Conservation (phyloP, 2,329 filamentous ascomycete genomes). For the Stemphylium vesicarium region DNA sequence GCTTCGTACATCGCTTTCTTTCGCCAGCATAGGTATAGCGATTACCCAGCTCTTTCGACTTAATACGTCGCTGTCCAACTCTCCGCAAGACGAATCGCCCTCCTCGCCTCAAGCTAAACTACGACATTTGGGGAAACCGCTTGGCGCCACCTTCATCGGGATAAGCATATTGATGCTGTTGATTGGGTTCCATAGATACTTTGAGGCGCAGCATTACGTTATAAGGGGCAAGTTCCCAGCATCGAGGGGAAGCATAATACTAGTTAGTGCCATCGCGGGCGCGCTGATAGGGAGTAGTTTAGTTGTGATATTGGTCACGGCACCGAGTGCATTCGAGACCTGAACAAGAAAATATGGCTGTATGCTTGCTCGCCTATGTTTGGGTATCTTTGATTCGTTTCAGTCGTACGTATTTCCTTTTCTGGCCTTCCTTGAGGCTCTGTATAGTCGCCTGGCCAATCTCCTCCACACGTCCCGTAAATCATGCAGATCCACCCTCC, state of each 20-base stretch:
- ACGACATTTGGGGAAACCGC: constrained; percentile 43
- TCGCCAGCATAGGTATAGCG: constrained; percentile 82
- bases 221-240: constrained; percentile 81
- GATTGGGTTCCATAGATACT: constrained; percentile 79
- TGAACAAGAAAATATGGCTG: constrained; percentile 13
- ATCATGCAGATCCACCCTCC: background rate
- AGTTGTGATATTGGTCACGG: constrained; percentile 64
- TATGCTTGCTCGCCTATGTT: background rate
- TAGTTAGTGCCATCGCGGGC: constrained; percentile 70
- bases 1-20: constrained; percentile 81
- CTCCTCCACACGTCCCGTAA: background rate
- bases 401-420: constrained; percentile 11
- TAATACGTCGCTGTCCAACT: constrained; percentile 65
- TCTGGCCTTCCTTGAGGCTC: constrained; percentile 3
- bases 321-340: constrained; percentile 54
- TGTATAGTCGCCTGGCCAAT: too few relatives aligned
- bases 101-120: constrained; percentile 26
- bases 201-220: constrained; percentile 79
- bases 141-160: constrained; percentile 75
- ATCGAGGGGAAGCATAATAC: constrained; percentile 74
- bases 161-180: constrained; percentile 77
- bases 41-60: constrained; percentile 85
- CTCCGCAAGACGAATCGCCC: background rate
- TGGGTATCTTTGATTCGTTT: constrained; percentile 35
- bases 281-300: constrained; percentile 65